Conservation (phyloP, 2,329 filamentous ascomycete genomes). For the Colletotrichum somersetense region DNA sequence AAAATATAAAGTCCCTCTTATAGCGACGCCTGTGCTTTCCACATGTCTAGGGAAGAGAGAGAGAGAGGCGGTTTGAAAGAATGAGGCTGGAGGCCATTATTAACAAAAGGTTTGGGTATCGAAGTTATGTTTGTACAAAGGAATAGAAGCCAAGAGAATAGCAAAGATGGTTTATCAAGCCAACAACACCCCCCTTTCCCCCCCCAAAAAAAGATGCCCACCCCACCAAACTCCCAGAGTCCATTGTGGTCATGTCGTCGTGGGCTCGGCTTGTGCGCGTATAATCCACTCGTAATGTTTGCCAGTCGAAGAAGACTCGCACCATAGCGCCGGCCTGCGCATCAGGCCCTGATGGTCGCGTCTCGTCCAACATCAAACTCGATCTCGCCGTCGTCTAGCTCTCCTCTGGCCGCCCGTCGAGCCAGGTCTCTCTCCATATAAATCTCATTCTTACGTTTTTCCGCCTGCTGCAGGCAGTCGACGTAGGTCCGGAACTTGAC, state of each 20-base stretch:
- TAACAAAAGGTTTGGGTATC: conserved; percentile 37
- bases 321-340: neutral
- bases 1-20: neutral
- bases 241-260: conserved; percentile 33
- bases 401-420: conserved; percentile 62
- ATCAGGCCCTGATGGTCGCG: conserved; percentile 50
- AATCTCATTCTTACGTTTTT: conserved; percentile 77
- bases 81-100: neutral
- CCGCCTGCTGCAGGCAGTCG: conserved; percentile 81
- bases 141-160: conserved; percentile 13
- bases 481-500: conserved; percentile 98
- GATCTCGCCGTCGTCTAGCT: conserved; percentile 57
- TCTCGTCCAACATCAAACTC: conserved; percentile 53
- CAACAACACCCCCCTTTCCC: neutral
- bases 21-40: no score
- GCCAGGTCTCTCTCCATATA: conserved; percentile 71
- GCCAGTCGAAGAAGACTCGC: neutral
- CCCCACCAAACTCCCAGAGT: conserved; percentile 27
- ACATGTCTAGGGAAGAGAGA: neutral
- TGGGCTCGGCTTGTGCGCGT: conserved; percentile 17
- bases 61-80: no score
- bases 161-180: neutral
- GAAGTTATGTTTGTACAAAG: conserved; percentile 39
- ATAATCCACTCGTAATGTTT: neutral
- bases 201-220: conserved; percentile 8